phyloP scores from a whole-genome alignment of 257 asterid genomes.

The Lavandula angustifolia region DNA sequence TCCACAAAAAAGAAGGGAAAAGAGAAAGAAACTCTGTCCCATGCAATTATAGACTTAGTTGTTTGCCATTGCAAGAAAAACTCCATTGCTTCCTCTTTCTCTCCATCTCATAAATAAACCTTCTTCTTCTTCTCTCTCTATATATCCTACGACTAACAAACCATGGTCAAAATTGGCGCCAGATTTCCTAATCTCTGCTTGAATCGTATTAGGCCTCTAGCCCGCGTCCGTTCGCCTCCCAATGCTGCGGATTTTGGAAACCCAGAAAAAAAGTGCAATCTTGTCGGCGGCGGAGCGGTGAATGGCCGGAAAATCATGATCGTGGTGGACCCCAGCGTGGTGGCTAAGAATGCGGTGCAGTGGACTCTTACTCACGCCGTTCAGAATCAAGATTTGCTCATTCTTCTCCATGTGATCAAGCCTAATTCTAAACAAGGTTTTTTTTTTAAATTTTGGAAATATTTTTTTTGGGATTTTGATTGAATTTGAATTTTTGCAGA shows the following conservation, averaged over 20 bases:
- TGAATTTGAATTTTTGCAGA: conserved; percentile 28
- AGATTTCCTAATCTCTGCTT: conserved; percentile 72
- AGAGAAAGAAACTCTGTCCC: conserved; percentile 39
- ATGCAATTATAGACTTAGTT: conserved; percentile 39
- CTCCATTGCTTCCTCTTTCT: conserved; percentile 15
- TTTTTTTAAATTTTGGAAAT: background rate
- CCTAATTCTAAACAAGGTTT: conserved; percentile 56
- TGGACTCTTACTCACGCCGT: conserved; percentile 81
- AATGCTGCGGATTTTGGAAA: conserved; percentile 11
- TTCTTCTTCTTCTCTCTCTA: conserved; percentile 22
- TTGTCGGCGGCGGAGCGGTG: conserved; percentile 19
- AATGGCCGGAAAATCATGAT: conserved; percentile 75
- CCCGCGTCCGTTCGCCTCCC: conserved; percentile 61
- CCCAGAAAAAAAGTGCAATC: conserved; percentile 24
- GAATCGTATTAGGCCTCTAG: conserved; percentile 70
- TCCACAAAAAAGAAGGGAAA: conserved; percentile 39
- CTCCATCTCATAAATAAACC: conserved; percentile 16
- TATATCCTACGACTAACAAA: conserved; percentile 17
- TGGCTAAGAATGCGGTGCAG: conserved; percentile 65
- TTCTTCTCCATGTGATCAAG: conserved; percentile 62
- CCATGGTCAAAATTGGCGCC: conserved; percentile 42
- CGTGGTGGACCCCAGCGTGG: conserved; percentile 64
- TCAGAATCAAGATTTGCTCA: conserved; percentile 58
- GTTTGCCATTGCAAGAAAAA: conserved; percentile 27
- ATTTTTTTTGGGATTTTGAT: background rate